Conservation (phyloP, 495 filamentous ascomycete genomes). For the Hyaloscypha bicolor region DNA sequence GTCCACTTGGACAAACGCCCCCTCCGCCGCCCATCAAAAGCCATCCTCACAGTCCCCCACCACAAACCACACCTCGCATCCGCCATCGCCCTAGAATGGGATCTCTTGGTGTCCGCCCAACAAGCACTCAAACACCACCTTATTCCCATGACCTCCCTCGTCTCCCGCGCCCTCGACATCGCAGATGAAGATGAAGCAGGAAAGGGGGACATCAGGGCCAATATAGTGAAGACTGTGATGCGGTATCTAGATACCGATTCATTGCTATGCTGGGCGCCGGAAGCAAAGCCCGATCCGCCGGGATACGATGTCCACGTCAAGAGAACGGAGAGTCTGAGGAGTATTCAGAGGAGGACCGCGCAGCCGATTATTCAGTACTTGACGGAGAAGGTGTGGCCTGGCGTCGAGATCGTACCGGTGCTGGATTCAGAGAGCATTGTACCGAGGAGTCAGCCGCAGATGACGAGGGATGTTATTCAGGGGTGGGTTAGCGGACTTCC, state of each 20-base stretch:
- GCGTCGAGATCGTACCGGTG: slow-evolving; percentile 73
- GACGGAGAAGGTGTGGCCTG: slow-evolving; percentile 79
- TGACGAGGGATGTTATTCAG: slow-evolving; percentile 71
- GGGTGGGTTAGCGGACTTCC: slow-evolving; percentile 76
- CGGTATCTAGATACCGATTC: slow-evolving; percentile 92
- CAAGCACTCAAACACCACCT: slow-evolving; percentile 79
- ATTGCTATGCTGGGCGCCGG: slow-evolving; percentile 88
- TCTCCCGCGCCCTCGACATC: slow-evolving; percentile 80
- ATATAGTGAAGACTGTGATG: slow-evolving; percentile 69
- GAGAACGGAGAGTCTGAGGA: slow-evolving; percentile 58
- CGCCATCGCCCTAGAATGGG: slow-evolving; percentile 91
- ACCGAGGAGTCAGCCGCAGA: slow-evolving; percentile 67
- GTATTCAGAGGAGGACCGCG: slow-evolving; percentile 68
- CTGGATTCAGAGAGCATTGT: slow-evolving; percentile 74
- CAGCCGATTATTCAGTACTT: slow-evolving; percentile 69
- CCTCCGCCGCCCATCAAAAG: slow-evolving; percentile 73
- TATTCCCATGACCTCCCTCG: slow-evolving; percentile 86
- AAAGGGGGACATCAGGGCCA: slow-evolving; percentile 48
- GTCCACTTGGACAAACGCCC: slow-evolving; percentile 80
- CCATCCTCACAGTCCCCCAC: slow-evolving; percentile 68
- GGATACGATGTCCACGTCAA: slow-evolving; percentile 31
- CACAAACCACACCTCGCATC: slow-evolving; percentile 82
- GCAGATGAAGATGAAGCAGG: slow-evolving; percentile 53
- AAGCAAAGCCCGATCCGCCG: slow-evolving; percentile 42
- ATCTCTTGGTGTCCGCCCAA: slow-evolving; percentile 73